Percentiles rank a stretch among this genome's conserved stretches.
Conservation (phyloP, 163 green algal genomes). For the Volvox carteri region DNA sequence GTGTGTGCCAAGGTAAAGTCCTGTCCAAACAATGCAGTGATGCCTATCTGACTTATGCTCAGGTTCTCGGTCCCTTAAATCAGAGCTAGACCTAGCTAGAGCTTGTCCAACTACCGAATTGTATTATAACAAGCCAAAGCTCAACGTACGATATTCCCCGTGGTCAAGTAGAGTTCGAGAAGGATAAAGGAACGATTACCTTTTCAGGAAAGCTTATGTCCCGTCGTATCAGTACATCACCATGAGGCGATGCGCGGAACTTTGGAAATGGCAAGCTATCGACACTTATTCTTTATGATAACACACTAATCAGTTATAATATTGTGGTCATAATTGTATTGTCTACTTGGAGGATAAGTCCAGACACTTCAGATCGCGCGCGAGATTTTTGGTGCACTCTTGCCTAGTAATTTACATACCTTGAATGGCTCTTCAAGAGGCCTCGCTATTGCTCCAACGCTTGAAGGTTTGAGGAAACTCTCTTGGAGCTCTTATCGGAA, state of each 20-base stretch:
- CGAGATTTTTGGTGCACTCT: neutral
- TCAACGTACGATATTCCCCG: too few species aligned
- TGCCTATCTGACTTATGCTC: too few species aligned
- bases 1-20: too few species aligned
- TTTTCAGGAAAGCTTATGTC: too few species aligned
- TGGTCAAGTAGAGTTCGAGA: too few species aligned
- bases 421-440: slow-evolving; percentile 67
- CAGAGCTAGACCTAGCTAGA: too few species aligned
- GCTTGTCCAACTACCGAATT: too few species aligned
- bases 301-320: neutral
- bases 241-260: neutral
- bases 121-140: too few species aligned
- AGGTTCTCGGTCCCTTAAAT: too few species aligned
- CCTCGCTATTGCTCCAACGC: slow-evolving; percentile 69
- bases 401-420: neutral
- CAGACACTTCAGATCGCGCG: neutral
- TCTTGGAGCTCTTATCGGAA: neutral
- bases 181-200: too few species aligned
- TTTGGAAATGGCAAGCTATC: neutral
- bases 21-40: too few species aligned
- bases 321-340: neutral
- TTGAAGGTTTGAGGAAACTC: slow-evolving; percentile 67
- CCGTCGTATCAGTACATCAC: neutral
- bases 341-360: neutral
- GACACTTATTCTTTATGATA: too few species aligned